Base-by-base conservation (phyloP, 1,284 basidiomycete genomes). In the Vanrija humicola region DNA sequence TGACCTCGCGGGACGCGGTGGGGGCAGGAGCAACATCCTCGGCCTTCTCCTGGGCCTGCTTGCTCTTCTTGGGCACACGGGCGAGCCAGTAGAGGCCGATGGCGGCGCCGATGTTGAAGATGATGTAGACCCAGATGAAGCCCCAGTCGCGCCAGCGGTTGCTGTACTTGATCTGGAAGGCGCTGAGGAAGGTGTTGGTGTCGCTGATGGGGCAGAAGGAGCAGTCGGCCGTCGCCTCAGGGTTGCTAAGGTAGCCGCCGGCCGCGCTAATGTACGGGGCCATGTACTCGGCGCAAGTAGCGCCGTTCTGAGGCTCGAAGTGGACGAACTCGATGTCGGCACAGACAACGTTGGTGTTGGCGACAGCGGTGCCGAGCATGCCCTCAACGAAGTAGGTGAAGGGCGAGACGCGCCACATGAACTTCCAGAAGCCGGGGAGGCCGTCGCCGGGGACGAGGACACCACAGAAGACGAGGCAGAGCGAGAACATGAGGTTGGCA, bases 321-420 rank as follows among this genome's bases (percentile, higher is more conserved):
- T 48, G 45, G 52, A 78, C 71, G 52, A 75, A 67, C 57, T 82
- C 79, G n/a, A 55, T 47, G 1, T 57, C 23, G 0, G 66, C 57
- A 64, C 80, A 82, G n/a, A 70, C 65, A 15, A 81, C 76, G 0
- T 63, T 56, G 34, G 69, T 59, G 48, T 73, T 60, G 38, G 69
- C 70, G n/a, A 70, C 68, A 66, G 68, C 69, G 23, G 71, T 67
- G 66, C 89, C 90, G 16, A 79, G 64, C 51, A 79, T 70, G 12
- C 75, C 75, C 54, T 79, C 78, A 43, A 77, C 69, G 21, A 78
- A 56, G 59, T 76, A 79, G 8, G 86, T 88, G 75, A 84, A 89
- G 0, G 89, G 89, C 2, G 87, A 87, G 6, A 88, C 73, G 48
- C 80, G 82, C 74, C 90, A 88, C 85, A 90, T 87, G 86, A 88